Conservation (phyloP, 371 early-diverging fungal genomes). For the Rhizomucor miehei region DNA sequence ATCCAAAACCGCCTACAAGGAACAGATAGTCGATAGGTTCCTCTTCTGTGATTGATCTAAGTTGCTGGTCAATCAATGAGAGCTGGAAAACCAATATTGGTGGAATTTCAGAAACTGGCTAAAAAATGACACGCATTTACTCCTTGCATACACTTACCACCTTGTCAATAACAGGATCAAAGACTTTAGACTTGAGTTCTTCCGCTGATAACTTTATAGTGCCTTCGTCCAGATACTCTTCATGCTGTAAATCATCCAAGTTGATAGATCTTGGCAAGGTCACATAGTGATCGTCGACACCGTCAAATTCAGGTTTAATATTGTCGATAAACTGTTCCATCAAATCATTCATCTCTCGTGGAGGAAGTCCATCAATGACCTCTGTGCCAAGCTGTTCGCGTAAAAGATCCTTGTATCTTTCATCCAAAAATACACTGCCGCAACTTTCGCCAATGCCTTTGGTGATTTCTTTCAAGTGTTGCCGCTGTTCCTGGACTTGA, state of each 20-base stretch:
- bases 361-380: conserved; percentile 33
- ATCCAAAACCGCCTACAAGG: conserved; percentile 49
- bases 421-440: conserved; percentile 55
- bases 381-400: conserved; percentile 41
- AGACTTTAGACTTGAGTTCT: conserved; percentile 49
- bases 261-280: conserved; percentile 43
- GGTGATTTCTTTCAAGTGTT: conserved; percentile 50
- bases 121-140: too few species aligned
- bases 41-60: conserved; percentile 15
- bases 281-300: conserved; percentile 48
- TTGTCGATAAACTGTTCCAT: conserved; percentile 56
- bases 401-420: conserved; percentile 39
- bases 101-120: too few species aligned
- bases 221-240: conserved; percentile 41
- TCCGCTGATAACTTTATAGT: conserved; percentile 41
- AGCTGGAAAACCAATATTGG: conserved; percentile 33
- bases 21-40: conserved; percentile 31
- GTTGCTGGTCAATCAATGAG: conserved; percentile 33
- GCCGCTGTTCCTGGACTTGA: conserved; percentile 26
- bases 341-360: conserved; percentile 42
- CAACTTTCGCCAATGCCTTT: conserved; percentile 64
- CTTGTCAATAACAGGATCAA: conserved; percentile 53
- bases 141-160: conserved; percentile 45
- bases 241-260: conserved; percentile 24
- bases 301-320: conserved; percentile 59